These are phyloP conservation scores for Pichia cephalocereana DNA, from an alignment of 805 yeast genomes.

Conservation along the genomic window DNA sequence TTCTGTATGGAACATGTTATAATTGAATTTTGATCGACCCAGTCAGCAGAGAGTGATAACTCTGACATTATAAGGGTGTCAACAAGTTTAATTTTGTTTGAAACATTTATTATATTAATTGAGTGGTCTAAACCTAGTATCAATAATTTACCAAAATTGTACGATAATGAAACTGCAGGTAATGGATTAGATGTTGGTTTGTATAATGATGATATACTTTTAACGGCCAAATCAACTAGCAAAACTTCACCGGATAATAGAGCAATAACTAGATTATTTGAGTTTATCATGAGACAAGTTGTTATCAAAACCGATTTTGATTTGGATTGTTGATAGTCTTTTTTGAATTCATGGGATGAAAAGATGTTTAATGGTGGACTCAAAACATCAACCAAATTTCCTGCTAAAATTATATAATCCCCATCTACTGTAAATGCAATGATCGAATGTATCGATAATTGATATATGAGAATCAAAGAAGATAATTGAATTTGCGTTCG, in stretches of 20 bases:
- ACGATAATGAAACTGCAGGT: slow-evolving; percentile 6
- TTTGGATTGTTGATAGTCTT: background rate
- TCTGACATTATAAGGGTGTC: background rate
- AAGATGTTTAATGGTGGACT: slow-evolving; percentile 10
- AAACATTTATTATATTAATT: background rate
- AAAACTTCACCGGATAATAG: slow-evolving; percentile 16
- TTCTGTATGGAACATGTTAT: background rate
- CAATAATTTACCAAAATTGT: background rate
- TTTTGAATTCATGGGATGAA: background rate
- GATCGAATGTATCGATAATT: slow-evolving; percentile 9
- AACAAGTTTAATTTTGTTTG: background rate
- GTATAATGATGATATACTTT: background rate
- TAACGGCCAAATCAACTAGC: background rate
- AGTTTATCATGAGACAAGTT: slow-evolving; percentile 14
- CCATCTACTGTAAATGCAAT: slow-evolving; percentile 11
- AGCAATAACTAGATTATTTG: slow-evolving; percentile 16
- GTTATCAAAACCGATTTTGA: slow-evolving; percentile 5
- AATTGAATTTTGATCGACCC: background rate
- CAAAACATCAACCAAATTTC: slow-evolving; percentile 14
- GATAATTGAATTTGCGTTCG: background rate
- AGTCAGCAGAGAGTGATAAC: background rate
- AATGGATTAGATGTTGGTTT: background rate
- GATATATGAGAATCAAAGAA: background rate
- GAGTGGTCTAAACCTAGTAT: slow-evolving; percentile 2
- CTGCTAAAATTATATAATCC: slow-evolving; percentile 13